phyloP scores from a whole-genome alignment of 139 green algal species.

The Closterium sp. region DNA sequence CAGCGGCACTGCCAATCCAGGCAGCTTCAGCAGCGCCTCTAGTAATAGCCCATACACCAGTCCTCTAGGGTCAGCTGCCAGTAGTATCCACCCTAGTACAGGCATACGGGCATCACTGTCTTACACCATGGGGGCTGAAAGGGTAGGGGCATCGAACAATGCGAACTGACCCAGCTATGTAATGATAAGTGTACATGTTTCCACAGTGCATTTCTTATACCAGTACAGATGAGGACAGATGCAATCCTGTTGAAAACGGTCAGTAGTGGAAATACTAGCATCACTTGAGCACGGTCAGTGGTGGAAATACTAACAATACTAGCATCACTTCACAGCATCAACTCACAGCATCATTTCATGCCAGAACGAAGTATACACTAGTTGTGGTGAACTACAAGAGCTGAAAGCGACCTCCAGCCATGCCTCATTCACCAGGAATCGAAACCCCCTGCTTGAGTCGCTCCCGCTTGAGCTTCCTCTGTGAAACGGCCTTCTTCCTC shows the following conservation, averaged over 20 bases:
- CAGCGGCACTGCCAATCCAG: neutral
- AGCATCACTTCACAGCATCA: too few species aligned
- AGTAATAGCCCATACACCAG: neutral
- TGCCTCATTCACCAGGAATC: slow-evolving; percentile 15
- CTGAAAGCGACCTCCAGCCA: neutral
- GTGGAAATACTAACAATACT: too few species aligned
- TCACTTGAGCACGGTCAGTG: too few species aligned
- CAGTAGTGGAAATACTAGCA: too few species aligned
- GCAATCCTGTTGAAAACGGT: too few species aligned
- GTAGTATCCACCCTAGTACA: neutral
- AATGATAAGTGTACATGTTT: neutral
- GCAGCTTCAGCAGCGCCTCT: neutral
- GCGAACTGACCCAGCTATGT: too few species aligned
- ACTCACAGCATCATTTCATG: too few species aligned
- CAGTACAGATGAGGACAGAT: too few species aligned
- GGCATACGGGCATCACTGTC: neutral
- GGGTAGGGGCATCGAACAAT: too few species aligned
- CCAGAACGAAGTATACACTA: too few species aligned
- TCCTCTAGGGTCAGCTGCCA: neutral
- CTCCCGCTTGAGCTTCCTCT: slow-evolving; percentile 41
- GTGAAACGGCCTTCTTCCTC: slow-evolving; percentile 44
- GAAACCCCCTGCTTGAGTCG: slow-evolving; percentile 28
- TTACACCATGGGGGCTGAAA: neutral
- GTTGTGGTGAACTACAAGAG: neutral
- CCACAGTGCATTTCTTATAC: neutral